These are phyloP conservation scores for Bryoglossum gracile DNA, from an alignment of 495 filamentous ascomycete genomes.

Conservation along the genomic window DNA sequence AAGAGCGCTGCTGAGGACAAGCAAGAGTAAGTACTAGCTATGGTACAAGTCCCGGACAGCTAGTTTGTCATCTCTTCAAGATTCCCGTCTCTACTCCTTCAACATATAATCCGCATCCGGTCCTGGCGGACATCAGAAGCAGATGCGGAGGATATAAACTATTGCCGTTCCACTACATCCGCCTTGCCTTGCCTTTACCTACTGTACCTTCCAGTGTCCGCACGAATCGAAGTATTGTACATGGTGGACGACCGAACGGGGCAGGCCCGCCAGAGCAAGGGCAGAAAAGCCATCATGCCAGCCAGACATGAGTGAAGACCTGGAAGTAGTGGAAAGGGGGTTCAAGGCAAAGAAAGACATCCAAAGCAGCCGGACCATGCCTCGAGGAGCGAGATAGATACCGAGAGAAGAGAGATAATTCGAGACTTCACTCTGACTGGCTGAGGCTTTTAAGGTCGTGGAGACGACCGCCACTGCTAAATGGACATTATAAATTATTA, in stretches of 20 bases:
- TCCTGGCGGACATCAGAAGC: too few species aligned
- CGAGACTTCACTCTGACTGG: constrained; percentile 11
- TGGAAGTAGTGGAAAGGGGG: background rate
- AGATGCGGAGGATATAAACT: too few species aligned
- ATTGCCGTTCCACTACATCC: too few species aligned
- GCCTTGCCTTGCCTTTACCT: too few species aligned
- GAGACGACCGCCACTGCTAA: constrained; percentile 25
- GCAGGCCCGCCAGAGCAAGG: background rate
- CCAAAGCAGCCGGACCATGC: too few species aligned
- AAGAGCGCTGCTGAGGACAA: too few species aligned
- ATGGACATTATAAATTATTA: constrained; percentile 14
- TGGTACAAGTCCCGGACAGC: too few species aligned
- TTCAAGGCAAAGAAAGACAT: background rate
- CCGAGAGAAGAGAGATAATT: constrained; percentile 20
- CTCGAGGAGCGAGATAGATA: constrained; percentile 2
- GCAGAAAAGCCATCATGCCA: background rate
- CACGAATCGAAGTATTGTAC: background rate
- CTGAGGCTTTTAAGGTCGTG: constrained; percentile 2
- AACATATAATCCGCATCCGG: too few species aligned
- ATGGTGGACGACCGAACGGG: background rate
- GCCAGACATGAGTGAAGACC: background rate
- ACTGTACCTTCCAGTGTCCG: background rate
- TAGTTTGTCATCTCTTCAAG: too few species aligned
- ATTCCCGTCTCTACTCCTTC: too few species aligned
- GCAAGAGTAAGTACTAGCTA: too few species aligned